Percentiles rank a stretch among this genome's conserved stretches.
phyloP scores from a whole-genome alignment of 495 filamentous ascomycete species.

The Parachaetomium inaequale region DNA sequence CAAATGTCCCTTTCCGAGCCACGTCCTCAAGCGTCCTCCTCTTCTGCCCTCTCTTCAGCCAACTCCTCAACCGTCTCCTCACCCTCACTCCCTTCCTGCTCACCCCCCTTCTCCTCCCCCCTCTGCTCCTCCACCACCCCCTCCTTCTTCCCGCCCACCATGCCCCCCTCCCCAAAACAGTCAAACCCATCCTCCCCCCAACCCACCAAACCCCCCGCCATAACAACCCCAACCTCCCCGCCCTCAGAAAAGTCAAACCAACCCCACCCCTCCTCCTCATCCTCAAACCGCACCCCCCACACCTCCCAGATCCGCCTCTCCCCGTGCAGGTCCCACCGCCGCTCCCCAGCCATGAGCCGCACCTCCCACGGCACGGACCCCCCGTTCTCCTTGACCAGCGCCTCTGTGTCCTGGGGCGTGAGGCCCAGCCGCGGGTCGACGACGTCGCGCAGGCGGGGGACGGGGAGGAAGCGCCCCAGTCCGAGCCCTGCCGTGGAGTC shows the following conservation, averaged over 20 bases:
- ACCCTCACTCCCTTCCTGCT: no score
- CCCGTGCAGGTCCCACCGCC: slow-evolving; percentile 7
- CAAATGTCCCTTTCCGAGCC: no score
- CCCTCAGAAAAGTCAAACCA: not conserved
- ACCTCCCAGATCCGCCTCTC: slow-evolving; percentile 1
- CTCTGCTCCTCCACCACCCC: not conserved
- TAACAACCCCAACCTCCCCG: slow-evolving; percentile 1
- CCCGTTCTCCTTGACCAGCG: not conserved
- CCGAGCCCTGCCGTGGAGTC: no score
- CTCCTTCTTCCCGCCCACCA: not conserved
- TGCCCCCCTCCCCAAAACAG: not conserved
- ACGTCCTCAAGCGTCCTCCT: no score
- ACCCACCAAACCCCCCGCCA: not conserved
- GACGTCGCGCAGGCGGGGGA: not conserved
- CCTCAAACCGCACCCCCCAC: not conserved
- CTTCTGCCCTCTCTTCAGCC: not conserved
- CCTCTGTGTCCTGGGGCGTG: not conserved
- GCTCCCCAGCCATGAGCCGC: slow-evolving; percentile 1
- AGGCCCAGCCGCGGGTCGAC: not conserved
- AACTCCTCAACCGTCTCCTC: not conserved
- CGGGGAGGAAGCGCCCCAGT: not conserved
- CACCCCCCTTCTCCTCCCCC: not conserved
- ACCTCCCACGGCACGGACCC: not conserved
- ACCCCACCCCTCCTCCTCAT: not conserved
- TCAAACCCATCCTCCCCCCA: not conserved